phyloP scores from a whole-genome alignment of 192 early-diverging fungal genomes.

The Chytriomyces confervae region DNA sequence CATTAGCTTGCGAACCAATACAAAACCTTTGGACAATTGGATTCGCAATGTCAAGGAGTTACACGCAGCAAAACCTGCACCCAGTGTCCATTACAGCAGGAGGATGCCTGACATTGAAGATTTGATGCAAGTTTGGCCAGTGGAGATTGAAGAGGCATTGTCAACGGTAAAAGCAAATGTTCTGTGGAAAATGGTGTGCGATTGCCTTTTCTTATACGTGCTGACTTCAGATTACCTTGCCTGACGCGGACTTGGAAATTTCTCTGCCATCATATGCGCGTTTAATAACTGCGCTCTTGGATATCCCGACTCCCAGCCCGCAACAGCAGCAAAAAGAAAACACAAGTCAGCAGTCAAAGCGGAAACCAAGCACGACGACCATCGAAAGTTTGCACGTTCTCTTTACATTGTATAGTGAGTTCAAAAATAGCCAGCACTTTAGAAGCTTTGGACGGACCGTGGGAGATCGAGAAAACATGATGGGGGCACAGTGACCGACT shows the following conservation, averaged over 20 bases:
- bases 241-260: slow-evolving; percentile 55
- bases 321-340: slow-evolving; percentile 25
- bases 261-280: slow-evolving; percentile 49
- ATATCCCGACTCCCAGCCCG: slow-evolving; percentile 54
- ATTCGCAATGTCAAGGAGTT: slow-evolving; percentile 61
- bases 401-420: slow-evolving; percentile 63
- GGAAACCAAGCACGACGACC: slow-evolving; percentile 40
- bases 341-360: slow-evolving; percentile 17
- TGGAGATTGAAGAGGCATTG: slow-evolving; percentile 58
- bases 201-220: neutral
- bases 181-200: too few relatives aligned
- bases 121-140: slow-evolving; percentile 65
- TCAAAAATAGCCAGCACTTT: slow-evolving; percentile 69
- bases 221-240: slow-evolving; percentile 45
- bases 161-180: slow-evolving; percentile 34
- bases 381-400: slow-evolving; percentile 60
- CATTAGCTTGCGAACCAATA: slow-evolving; percentile 34
- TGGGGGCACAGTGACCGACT: slow-evolving; percentile 16
- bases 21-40: slow-evolving; percentile 58
- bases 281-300: slow-evolving; percentile 53
- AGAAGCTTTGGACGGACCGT: slow-evolving; percentile 47
- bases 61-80: slow-evolving; percentile 54
- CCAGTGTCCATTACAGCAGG: slow-evolving; percentile 43
- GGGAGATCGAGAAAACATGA: slow-evolving; percentile 6
- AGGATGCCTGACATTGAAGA: slow-evolving; percentile 67